These are phyloP conservation scores for Trichosporon coremiiforme DNA, from an alignment of 1,284 basidiomycete genomes.

Conservation along the genomic window DNA sequence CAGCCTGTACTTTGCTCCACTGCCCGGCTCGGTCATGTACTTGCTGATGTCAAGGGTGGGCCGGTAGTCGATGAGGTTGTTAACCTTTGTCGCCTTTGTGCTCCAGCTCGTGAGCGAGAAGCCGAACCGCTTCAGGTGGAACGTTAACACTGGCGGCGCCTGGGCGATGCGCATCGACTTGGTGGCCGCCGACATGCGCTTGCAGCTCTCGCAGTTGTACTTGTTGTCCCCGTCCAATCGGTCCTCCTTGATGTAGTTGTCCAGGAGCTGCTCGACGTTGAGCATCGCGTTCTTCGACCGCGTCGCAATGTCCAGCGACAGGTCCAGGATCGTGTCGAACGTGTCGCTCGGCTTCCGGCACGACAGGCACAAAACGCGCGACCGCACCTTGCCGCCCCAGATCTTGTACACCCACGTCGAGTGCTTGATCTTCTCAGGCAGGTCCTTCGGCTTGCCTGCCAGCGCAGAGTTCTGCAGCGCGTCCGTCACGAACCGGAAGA, in stretches of 20 bases:
- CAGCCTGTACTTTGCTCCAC: constrained; percentile 78
- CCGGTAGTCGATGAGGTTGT: constrained; percentile 74
- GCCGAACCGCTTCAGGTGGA: constrained; percentile 95
- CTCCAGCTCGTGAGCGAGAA: constrained; percentile 42
- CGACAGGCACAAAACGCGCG: constrained; percentile 83
- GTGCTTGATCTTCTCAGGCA: constrained; percentile 76
- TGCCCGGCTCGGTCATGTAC: constrained; percentile 72
- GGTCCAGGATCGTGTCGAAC: constrained; percentile 90
- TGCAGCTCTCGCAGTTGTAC: constrained; percentile 84
- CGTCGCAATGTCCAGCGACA: constrained; percentile 79
- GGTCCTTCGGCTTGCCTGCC: constrained; percentile 72
- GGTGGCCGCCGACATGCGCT: constrained; percentile 48
- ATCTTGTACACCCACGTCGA: constrained; percentile 92
- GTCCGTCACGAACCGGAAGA: constrained; percentile 92
- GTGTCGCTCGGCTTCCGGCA: constrained; percentile 93
- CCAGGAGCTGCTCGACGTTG: constrained; percentile 73
- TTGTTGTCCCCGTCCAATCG: constrained; percentile 86
- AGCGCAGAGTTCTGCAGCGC: constrained; percentile 84
- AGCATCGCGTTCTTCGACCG: constrained; percentile 50
- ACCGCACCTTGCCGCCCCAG: constrained; percentile 90
- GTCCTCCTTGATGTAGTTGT: constrained; percentile 81
- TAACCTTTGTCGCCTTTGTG: constrained; percentile 78
- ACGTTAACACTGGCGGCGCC: constrained; percentile 82
- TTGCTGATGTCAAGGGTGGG: constrained; percentile 72
- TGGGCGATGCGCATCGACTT: constrained; percentile 69